Evolutionary conservation across 768 basidiomycete species (phyloP), one percentile per base, ranked within the genome.

Genomic region (Leccinum uliginosum): DNA sequence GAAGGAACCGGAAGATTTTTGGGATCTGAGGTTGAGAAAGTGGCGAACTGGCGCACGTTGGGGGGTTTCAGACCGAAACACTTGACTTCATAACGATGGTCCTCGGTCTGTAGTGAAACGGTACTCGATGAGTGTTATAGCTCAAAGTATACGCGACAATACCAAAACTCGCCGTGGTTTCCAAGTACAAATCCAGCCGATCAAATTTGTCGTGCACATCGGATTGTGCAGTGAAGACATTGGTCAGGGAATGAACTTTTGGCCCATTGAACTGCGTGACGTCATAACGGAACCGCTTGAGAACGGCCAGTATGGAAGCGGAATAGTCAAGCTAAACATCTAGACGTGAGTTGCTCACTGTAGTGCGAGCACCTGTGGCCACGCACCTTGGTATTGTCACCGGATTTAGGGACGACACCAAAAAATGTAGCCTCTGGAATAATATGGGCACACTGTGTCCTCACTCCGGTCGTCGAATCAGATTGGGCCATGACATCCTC

Each of bases 1-100:
- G 44, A 29, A 30, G 67, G 62, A n/a, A 63, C 51, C 2, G 62
- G 63, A 54, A 65, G 52, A 35, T 55, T 2, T 15, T 43, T 24
- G 7, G 52, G 51, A 50, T 60, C 49, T 0, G 44, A 8, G 5
- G 58, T 48, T 1, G 60, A 45, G 27, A 65, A 58, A 14, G 44
- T 24, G 3, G 54, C 54, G 3, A 57, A 54, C 43, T 47, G 21
- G 9, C 19, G 47, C 19, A 43, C 2, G 19, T 24, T 26, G 44
- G 19, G 21, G 19, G 3, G 23, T 45, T 45, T 45, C 21, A 2
- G 10, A 15, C 44, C 44, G 10, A 21, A 45, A 11, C 44, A 45
- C 40, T 53, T 53, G 34, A 61, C 44, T 51, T 59, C 44, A 34
- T 62, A 62, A 27, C 6, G 6, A 50, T 62, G 11, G 6, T 30